phyloP scores from a whole-genome alignment of 1,139 yeast genomes.

The Suhomyces coccinellae region DNA sequence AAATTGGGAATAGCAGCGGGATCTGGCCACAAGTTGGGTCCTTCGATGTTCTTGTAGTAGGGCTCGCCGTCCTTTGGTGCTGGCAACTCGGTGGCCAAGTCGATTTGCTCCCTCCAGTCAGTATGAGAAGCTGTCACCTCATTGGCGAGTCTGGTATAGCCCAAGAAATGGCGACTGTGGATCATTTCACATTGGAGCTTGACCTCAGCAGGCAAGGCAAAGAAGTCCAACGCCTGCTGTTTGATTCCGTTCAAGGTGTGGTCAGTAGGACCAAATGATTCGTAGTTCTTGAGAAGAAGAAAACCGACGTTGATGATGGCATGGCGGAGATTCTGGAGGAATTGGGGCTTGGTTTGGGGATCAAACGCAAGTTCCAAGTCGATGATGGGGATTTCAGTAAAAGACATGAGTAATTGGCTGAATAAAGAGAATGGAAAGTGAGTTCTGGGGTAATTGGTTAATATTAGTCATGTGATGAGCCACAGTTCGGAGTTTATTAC shows the following conservation, averaged over 20 bases:
- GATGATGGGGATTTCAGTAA: constrained; percentile 34
- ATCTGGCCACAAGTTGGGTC: constrained; percentile 67
- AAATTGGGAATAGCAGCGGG: constrained; percentile 50
- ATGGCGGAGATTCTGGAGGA: constrained; percentile 47
- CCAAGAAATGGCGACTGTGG: constrained; percentile 64
- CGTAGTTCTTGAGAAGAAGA: constrained; percentile 51
- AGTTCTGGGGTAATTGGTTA: background rate
- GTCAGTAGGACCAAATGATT: constrained; percentile 33
- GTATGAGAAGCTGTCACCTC: constrained; percentile 61
- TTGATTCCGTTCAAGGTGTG: constrained; percentile 43
- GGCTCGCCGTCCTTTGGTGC: constrained; percentile 49
- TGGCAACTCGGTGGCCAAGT: constrained; percentile 61
- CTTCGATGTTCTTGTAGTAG: constrained; percentile 57
- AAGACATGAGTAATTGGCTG: constrained; percentile 20
- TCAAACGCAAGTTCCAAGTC: constrained; percentile 36
- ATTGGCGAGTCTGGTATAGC: constrained; percentile 65
- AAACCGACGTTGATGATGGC: constrained; percentile 66
- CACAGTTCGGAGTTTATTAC: constrained; percentile 2
- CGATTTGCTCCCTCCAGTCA: constrained; percentile 71
- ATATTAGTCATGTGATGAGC: constrained; percentile 2
- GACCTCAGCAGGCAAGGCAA: constrained; percentile 52
- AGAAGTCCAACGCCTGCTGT: constrained; percentile 48
- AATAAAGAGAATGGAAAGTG: background rate
- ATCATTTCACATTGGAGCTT: constrained; percentile 60
- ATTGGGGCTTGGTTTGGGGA: constrained; percentile 41